Evolutionary conservation across 169 alveolate species (phyloP).

Genomic region (Babesia gibsoni): DNA sequence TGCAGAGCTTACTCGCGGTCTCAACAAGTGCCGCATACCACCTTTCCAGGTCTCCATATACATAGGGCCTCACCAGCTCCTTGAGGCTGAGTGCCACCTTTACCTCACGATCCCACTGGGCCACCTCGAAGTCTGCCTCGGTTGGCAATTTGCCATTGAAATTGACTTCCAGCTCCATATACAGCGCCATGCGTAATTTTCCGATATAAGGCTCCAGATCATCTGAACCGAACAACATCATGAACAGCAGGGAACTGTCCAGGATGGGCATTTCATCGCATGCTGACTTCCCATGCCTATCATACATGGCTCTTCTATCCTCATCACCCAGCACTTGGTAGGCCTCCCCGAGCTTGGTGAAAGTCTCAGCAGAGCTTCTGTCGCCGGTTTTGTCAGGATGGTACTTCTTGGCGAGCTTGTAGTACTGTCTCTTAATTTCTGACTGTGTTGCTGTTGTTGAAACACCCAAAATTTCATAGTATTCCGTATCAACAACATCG

Average conservation of each 20-base stretch:
- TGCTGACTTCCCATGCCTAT: slow-evolving; percentile 88
- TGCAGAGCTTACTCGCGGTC: slow-evolving; percentile 78
- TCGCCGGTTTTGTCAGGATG: slow-evolving; percentile 94
- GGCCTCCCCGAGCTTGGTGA: slow-evolving; percentile 85
- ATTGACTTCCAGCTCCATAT: slow-evolving; percentile 74
- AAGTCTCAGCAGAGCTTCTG: slow-evolving; percentile 82
- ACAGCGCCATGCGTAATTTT: slow-evolving; percentile 80
- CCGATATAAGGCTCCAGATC: slow-evolving; percentile 85
- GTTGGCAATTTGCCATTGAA: slow-evolving; percentile 31
- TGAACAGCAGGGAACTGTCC: slow-evolving; percentile 82
- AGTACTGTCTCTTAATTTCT: slow-evolving; percentile 78
- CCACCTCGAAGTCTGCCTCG: slow-evolving; percentile 55
- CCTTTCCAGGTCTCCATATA: slow-evolving; percentile 69
- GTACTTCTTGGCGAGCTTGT: slow-evolving; percentile 83
- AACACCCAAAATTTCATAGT: slow-evolving; percentile 79
- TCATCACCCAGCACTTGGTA: slow-evolving; percentile 93
- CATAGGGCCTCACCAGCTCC: slow-evolving; percentile 73
- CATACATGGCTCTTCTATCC: slow-evolving; percentile 88
- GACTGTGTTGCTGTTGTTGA: slow-evolving; percentile 80
- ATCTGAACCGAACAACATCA: slow-evolving; percentile 87
- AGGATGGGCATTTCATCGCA: slow-evolving; percentile 86
- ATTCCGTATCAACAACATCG: slow-evolving; percentile 79
- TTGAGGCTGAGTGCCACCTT: slow-evolving; percentile 79
- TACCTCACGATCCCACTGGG: slow-evolving; percentile 80
- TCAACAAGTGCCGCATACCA: slow-evolving; percentile 71